Base-by-base conservation (phyloP, 768 basidiomycete genomes). In the Serendipita vermifera region DNA sequence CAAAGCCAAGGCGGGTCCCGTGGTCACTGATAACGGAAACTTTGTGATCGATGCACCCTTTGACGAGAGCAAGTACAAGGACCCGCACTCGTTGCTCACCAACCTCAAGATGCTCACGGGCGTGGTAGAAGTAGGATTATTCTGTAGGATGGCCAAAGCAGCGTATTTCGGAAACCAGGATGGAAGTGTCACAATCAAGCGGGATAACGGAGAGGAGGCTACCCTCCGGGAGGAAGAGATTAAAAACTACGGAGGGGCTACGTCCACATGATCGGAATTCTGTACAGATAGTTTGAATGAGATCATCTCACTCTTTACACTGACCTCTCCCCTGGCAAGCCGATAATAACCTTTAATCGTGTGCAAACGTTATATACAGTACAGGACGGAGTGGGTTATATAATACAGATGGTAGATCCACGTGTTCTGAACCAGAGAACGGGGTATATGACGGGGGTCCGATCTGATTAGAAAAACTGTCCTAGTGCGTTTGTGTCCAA, bases 11-110 rank as follows among this genome's bases (percentile, higher is more conserved):
- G 93, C 93, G 41, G 94, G 96, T 6, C 96, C 94, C 9, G 88
- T 99, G 38, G 94, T 99, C 15, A 79, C 88, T 3, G 96, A 99
- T 68, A 99, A 99, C 62, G 89, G 90, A 20, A 97, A 96, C 71
- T 98, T 99, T 68, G 77, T 97, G 62, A 94, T 99, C 61, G 96
- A 99, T 64, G 96, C 96, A 14, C 89, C 91, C 1, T 98, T 97
- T 70, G 72, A 78, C 13, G 74, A 72, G 56, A 78, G 82, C 33
- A 65, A 75, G 63, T 83, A 94, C 77, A 65, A 70, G 61, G 73
- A 87, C 32, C 87, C 91, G 1, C 72, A 71, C 38, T 70, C 70
- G 87, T 74, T 97, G 15, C 71, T 94, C 71, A 68, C 73, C 14
- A 74, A 77, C 59, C 85, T 98, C 65, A 98, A 97, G 74, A 79